Evolutionary conservation across 1,139 yeast species (phyloP), one percentile per base, ranked within the genome.

Genomic region (Candida pseudoviswanathii): DNA sequence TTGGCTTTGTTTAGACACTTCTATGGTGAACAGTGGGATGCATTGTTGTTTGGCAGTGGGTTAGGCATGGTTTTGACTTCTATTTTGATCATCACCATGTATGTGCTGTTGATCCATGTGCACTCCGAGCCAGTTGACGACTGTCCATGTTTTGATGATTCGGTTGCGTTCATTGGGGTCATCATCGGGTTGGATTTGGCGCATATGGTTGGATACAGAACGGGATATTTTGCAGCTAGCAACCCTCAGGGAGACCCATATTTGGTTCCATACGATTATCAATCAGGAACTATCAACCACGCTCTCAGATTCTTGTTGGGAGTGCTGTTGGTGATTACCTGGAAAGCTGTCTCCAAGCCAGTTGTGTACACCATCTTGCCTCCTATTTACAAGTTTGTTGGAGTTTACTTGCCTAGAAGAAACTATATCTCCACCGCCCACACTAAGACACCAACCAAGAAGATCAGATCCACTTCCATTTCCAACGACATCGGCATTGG

Each of bases 141-240:
- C 60, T 94, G 99, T 64, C 99, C 99, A 0, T 94, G 99, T 64
- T 92, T 87, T 65, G 98, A 90, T 61, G 99, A 94, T 62, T 85
- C 95, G 6, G 97, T 94, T 22, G 96, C 98, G 2, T 94, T 94
- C 60, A 73, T 91, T 49, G 97, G 97, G 1, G 99, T 94, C 29
- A 77, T 91, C 22, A 75, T 86, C 45, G 98, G 98, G 0, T 59
- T 85, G 27, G 90, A 84, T 54, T 55, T 85, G 36, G 77, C 85
- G 9, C 81, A 80, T 54, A 81, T 86, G 79, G 46, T 58, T 6
- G 66, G 66, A 30, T 54, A 61, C 21, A 61, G 67, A 33, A 64
- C 73, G 1, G 57, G 58, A 32, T 68, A 60, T 58, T 63, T 60
- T 44, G 62, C 64, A 44, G 53, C 59, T 2, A 54, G 57, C 7